These are phyloP conservation scores for Collybia mongolica DNA, from an alignment of 768 basidiomycete genomes.

Conservation along the genomic window DNA sequence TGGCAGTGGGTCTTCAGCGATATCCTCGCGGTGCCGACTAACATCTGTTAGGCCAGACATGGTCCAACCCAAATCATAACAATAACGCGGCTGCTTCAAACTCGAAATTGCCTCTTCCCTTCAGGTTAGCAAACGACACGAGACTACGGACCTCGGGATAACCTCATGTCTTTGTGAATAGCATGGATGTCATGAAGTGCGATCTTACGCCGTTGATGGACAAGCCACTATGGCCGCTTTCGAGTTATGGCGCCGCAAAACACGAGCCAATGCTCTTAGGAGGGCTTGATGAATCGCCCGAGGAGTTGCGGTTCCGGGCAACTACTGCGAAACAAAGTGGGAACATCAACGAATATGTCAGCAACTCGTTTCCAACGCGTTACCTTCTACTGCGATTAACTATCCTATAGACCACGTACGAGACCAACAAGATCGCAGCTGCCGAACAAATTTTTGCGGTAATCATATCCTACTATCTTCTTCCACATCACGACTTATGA, in stretches of 20 bases:
- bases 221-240: conserved; percentile 77
- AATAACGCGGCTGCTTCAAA: conserved; percentile 13
- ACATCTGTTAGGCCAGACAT: conserved; percentile 33
- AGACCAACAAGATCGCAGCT: conserved; percentile 49
- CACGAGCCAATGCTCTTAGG: conserved; percentile 63
- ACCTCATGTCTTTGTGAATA: conserved; percentile 21
- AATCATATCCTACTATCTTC: neutral
- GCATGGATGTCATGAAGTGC: conserved; percentile 56
- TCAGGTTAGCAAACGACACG: conserved; percentile 13
- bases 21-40: neutral
- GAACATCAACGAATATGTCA: conserved; percentile 65
- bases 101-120: conserved; percentile 27
- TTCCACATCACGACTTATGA: neutral
- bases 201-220: conserved; percentile 65
- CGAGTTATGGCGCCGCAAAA: conserved; percentile 78
- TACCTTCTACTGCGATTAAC: neutral
- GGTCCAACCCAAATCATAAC: conserved; percentile 27
- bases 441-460: conserved; percentile 50
- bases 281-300: conserved; percentile 71
- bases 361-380: conserved; percentile 20
- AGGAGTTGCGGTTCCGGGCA: conserved; percentile 76
- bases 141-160: neutral
- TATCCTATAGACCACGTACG: conserved; percentile 48
- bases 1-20: conserved; percentile 43
- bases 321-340: conserved; percentile 52